Base-by-base conservation (phyloP, 495 filamentous ascomycete genomes). In the Hypoxylon perforatum region DNA sequence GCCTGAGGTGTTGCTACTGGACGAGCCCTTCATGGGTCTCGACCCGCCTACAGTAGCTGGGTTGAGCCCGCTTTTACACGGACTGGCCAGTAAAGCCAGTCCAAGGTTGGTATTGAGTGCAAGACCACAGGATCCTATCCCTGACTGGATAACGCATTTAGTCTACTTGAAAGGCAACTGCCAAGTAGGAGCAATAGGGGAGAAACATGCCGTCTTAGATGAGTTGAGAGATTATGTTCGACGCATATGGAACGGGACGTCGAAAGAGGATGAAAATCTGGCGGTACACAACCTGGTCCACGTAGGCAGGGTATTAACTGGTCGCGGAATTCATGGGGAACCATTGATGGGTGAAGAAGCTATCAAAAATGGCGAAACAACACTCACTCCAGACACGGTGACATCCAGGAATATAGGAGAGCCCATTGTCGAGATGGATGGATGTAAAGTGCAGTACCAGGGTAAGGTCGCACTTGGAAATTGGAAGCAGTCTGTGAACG, bases 11-110 rank as follows among this genome's bases (percentile, higher is more conserved):
- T 67, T 99, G 25, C 81, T 97, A 35, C 81, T 98, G 10, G 95
- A 99, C 77, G 95, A 97, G 70, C 93, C 95, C 12, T 97, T 99
- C 74, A 97, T 99, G 92, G 95, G 95, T 8, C 80, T 99, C 33
- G 95, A 99, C 73, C 95, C 95, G 19, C 85, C 87, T 18, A 93
- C 92, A 2, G 82, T 89, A 9, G 78, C 80, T 28, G 84, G 84
- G 10, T 75, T 98, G 67, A 94, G 91, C 18, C 78, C 79, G 2
- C 79, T 97, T 38, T 82, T 97, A 7, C 76, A 86, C 62, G 74
- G 79, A 0, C 69, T 98, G 17, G 90, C 90, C 2, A 77, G 84
- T 58, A 84, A 84, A 50, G 82, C 78, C 49, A 83, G 84, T 15
- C 91, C 93, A 4, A 84, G 91, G 33, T 77, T 97, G 17, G 78